phyloP scores from a whole-genome alignment of 805 yeast species.

The Wickerhamiella nectarea region DNA sequence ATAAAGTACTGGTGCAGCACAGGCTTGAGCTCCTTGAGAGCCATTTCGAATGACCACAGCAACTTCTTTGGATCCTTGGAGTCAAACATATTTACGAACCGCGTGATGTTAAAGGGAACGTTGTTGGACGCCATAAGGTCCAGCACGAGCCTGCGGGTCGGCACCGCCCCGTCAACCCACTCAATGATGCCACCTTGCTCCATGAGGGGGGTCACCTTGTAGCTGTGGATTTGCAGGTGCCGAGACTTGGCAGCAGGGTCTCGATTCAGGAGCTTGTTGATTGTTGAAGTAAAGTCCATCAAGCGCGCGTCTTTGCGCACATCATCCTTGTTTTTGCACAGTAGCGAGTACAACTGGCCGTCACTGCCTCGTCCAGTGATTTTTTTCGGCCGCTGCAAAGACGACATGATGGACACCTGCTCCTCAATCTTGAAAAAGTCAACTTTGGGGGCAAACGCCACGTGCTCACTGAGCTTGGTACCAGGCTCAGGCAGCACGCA shows the following conservation, averaged over 20 bases:
- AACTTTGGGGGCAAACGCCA: slow-evolving; percentile 12
- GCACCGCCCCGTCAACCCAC: slow-evolving; percentile 65
- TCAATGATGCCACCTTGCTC: slow-evolving; percentile 86
- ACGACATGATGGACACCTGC: slow-evolving; percentile 54
- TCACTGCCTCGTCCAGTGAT: slow-evolving; percentile 65
- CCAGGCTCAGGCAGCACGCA: slow-evolving; percentile 11
- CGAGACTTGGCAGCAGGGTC: slow-evolving; percentile 65
- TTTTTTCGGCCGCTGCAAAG: slow-evolving; percentile 79
- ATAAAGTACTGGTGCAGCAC: slow-evolving; percentile 79
- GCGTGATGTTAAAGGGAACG: slow-evolving; percentile 21
- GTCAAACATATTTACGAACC: slow-evolving; percentile 15
- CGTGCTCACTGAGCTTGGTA: slow-evolving; percentile 7
- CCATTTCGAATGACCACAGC: slow-evolving; percentile 25
- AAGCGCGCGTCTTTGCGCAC: slow-evolving; percentile 89
- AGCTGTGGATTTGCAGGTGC: slow-evolving; percentile 56
- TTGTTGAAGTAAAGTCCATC: slow-evolving; percentile 79
- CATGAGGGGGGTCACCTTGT: slow-evolving; percentile 77
- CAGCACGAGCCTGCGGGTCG: slow-evolving; percentile 50
- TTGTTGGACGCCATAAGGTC: slow-evolving; percentile 33
- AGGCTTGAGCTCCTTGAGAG: slow-evolving; percentile 27
- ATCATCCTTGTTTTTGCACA: slow-evolving; percentile 82
- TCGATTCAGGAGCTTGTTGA: slow-evolving; percentile 55
- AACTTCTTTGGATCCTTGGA: slow-evolving; percentile 20
- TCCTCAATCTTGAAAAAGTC: slow-evolving; percentile 51
- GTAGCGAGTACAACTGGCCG: slow-evolving; percentile 54